Base-by-base conservation (phyloP, 306 rosid species). In the Corylus avellana region DNA sequence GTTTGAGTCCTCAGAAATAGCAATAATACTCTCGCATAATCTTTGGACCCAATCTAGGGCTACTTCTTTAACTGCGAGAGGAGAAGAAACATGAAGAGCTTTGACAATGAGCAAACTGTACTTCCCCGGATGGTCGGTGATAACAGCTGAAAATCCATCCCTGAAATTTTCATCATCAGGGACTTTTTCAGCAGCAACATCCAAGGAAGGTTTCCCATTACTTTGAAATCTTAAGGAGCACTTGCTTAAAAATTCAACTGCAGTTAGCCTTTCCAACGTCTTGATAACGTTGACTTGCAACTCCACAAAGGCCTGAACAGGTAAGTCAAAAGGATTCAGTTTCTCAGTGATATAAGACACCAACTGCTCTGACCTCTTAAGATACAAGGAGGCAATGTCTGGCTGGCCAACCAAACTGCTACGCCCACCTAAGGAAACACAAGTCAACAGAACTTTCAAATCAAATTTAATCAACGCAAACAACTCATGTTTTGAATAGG, bases 381-480 rank as follows among this genome's bases (percentile, higher is more conserved):
- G 86, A 87, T 84, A 86, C 78, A 87, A 25, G 35, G 76, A 22
- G 72, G 91, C 87, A 75, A 77, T 67, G 49, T 87, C 94, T 71
- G 80, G 85, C 78, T 84, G 87, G 77, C 84, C 81, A 78, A 79
- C 82, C 88, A 92, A 88, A 83, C 75, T 87, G 82, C 61, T 80
- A 79, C 75, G 88, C 83, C 80, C 88, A 57, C 82, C 81, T 79
- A 83, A 75, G 75, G 86, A 64, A 85, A 91, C 87, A 78, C 93
- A 87, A 29, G 97, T 87, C 86, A 91, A 88, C 49, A 94, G 57
- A 80, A 91, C 93, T 88, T 84, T 91, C 83, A 92, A 86, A 87
- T 92, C 94, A 89, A 94, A 94, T 78, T 88, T 89, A 80, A 92
- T 81, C 72, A 94, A 74, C 2, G 98, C 93, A 73, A 82, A 84